Evolutionary conservation across 495 filamentous ascomycete genomes (phyloP).

Genomic region (Aspergillus wentii): DNA sequence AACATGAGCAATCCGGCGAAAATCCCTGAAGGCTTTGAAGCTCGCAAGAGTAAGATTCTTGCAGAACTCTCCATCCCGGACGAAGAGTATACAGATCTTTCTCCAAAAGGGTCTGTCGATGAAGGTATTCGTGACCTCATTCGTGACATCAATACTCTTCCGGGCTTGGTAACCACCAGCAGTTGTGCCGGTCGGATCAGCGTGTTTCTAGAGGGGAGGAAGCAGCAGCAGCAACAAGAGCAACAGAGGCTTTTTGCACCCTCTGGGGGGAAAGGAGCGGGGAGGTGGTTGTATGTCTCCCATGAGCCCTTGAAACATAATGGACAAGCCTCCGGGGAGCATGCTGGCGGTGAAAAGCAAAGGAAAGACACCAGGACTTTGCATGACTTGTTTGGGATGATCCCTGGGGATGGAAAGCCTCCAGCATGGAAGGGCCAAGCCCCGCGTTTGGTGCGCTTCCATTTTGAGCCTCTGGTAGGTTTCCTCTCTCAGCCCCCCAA

Average conservation of each 20-base stretch:
- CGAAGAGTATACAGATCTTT: constrained; percentile 67
- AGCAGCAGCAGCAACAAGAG: constrained; percentile 14
- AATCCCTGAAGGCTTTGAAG: constrained; percentile 42
- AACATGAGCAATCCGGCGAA: constrained; percentile 6
- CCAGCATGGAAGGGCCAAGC: constrained; percentile 17
- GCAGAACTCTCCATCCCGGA: constrained; percentile 56
- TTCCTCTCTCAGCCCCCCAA: background rate
- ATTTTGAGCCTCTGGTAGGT: constrained; percentile 90
- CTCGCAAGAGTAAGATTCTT: constrained; percentile 63
- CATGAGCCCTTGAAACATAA: constrained; percentile 61
- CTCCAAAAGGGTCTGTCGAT: constrained; percentile 84
- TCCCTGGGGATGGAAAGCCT: constrained; percentile 26
- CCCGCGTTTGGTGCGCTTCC: constrained; percentile 72
- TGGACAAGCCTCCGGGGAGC: background rate
- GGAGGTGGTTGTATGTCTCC: constrained; percentile 81
- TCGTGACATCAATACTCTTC: constrained; percentile 63
- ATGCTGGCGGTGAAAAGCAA: constrained; percentile 6
- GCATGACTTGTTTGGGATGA: constrained; percentile 29
- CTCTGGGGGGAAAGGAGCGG: constrained; percentile 77
- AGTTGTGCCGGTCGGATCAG: constrained; percentile 82
- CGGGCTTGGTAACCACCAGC: constrained; percentile 81
- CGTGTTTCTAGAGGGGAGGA: constrained; percentile 78
- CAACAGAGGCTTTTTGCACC: constrained; percentile 35
- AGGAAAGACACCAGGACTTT: constrained; percentile 10
- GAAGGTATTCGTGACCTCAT: constrained; percentile 70